Conservation (phyloP, 805 yeast genomes). For the Saccharomycopsis oosterbeekiorum region DNA sequence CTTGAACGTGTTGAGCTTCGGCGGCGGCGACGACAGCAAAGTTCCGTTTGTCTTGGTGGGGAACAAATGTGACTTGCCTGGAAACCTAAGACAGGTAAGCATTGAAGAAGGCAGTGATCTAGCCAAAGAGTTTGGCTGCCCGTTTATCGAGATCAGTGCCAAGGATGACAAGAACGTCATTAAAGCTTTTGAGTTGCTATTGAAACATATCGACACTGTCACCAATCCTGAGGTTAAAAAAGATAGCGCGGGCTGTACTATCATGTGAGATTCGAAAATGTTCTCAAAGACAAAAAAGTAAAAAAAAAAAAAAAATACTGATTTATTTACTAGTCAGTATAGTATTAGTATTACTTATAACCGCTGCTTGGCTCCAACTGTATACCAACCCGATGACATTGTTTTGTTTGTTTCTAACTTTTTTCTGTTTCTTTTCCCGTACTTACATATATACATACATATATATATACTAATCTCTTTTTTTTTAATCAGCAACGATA, state of each 20-base stretch:
- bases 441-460: no score
- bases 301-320: no score
- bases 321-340: no score
- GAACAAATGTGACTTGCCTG: conserved; percentile 54
- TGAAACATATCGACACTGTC: conserved; percentile 46
- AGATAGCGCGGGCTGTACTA: conserved; percentile 9
- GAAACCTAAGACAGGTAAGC: conserved; percentile 49
- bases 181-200: conserved; percentile 49
- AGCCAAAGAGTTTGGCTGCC: conserved; percentile 58
- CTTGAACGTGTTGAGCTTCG: conserved; percentile 39
- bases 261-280: not conserved
- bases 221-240: conserved; percentile 13
- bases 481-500: no score
- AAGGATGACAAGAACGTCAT: conserved; percentile 64
- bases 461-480: no score
- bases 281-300: no score
- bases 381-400: no score
- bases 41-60: conserved; percentile 78
- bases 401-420: no score
- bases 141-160: conserved; percentile 78
- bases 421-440: no score
- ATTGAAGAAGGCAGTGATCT: conserved; percentile 48
- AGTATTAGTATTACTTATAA: no score
- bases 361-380: no score
- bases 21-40: conserved; percentile 29